phyloP scores from a whole-genome alignment of 148 eudicot genomes.

The Mesembryanthemum crystallinum region DNA sequence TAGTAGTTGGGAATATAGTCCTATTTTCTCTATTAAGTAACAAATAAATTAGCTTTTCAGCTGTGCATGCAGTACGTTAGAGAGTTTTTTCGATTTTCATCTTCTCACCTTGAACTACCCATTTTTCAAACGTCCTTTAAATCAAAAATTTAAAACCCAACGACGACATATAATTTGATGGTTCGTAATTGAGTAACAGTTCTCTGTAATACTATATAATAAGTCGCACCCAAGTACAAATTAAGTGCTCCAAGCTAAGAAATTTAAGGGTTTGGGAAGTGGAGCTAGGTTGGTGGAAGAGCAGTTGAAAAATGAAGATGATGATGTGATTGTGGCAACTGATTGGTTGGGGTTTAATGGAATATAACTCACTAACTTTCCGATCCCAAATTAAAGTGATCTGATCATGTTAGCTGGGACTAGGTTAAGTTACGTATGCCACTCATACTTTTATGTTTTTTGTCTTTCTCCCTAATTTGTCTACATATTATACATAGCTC shows the following conservation, averaged over 20 bases:
- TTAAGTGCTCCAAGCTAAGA: neutral
- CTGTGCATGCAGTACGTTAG: too few species aligned
- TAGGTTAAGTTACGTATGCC: neutral
- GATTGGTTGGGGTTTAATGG: neutral
- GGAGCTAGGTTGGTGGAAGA: neutral
- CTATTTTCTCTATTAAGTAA: too few species aligned
- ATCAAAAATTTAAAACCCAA: too few species aligned
- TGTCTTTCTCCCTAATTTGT: neutral
- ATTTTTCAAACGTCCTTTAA: too few species aligned
- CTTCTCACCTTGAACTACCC: too few species aligned
- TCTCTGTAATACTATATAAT: too few species aligned
- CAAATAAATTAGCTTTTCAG: too few species aligned
- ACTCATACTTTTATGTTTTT: neutral
- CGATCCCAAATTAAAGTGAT: neutral
- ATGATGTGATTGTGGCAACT: neutral
- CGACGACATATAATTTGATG: too few species aligned
- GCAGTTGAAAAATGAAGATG: neutral
- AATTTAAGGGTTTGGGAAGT: neutral
- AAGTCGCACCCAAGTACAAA: too few species aligned
- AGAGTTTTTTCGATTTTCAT: too few species aligned
- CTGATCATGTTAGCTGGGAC: neutral
- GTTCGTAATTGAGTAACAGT: too few species aligned
- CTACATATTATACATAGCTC: neutral
- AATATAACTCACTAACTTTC: neutral
- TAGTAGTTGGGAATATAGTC: too few species aligned